Percentiles rank a stretch among this genome's conserved stretches.
Evolutionary conservation across 495 filamentous ascomycete genomes (phyloP).

Genomic region (Niebla homalea): DNA sequence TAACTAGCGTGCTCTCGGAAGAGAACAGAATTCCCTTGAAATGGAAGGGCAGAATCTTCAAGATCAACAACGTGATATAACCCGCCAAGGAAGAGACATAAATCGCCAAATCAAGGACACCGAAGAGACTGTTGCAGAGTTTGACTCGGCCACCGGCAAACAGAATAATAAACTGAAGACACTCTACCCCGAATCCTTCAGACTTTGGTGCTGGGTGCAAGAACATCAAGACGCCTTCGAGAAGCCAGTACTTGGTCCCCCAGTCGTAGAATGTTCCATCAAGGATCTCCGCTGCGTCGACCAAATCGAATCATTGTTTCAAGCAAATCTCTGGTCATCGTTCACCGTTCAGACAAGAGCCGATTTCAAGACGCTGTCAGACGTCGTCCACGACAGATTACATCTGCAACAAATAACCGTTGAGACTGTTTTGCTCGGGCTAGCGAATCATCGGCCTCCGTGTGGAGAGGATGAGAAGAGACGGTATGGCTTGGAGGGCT

Average conservation of each 20-base stretch:
- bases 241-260: slow-evolving; percentile 72
- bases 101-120: slow-evolving; percentile 22
- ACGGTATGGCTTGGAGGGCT: slow-evolving; percentile 60
- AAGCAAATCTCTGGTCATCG: slow-evolving; percentile 46
- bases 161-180: slow-evolving; percentile 48
- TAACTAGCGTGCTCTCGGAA: too few species aligned
- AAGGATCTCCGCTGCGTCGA: slow-evolving; percentile 62
- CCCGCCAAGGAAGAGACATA: slow-evolving; percentile 6
- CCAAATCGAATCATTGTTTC: slow-evolving; percentile 58
- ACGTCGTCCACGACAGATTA: slow-evolving; percentile 32
- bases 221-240: slow-evolving; percentile 59
- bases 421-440: slow-evolving; percentile 30
- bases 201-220: slow-evolving; percentile 70
- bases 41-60: slow-evolving; percentile 18
- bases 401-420: slow-evolving; percentile 40
- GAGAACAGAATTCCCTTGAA: too few species aligned
- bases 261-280: slow-evolving; percentile 67
- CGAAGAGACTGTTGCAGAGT: slow-evolving; percentile 36
- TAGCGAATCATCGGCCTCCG: slow-evolving; percentile 35
- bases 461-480: slow-evolving; percentile 36
- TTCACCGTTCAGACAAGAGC: slow-evolving; percentile 62
- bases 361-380: slow-evolving; percentile 59
- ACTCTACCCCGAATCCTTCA: slow-evolving; percentile 45
- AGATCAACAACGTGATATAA: slow-evolving; percentile 21
- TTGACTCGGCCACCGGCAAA: slow-evolving; percentile 68